Base-by-base conservation (phyloP, 208 protist genomes). In the Acanthamoeba royreba region DNA sequence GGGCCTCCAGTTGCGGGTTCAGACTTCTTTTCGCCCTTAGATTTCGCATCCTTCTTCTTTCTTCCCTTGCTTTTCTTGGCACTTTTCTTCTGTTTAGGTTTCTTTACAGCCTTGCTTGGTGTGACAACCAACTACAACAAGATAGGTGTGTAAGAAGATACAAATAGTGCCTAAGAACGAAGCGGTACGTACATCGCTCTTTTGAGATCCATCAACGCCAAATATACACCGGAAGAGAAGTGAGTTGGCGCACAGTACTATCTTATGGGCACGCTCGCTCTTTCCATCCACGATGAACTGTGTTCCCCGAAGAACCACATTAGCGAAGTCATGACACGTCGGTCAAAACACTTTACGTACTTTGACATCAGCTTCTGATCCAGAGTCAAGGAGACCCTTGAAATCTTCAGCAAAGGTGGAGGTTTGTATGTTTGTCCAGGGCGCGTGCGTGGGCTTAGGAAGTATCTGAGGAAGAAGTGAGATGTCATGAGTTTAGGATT, bases 391-490 rank as follows among this genome's bases (percentile, higher is more conserved):
- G 38, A 94, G 42, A 5, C n/a, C 47, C 49, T 61, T 61, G 47
- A 93, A 79, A 35, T 94, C 93, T 0, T 94, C 93, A 8, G 85
- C 93, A 63, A 88, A 85, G n/a, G 69, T 94, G 33, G 79, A 72
- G n/a, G 93, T 94, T 35, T 61, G 25, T 17, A 94, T 89, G 46
- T 94, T 94, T 22, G 83, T 94, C 93, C 93, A 94, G 22, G 93
- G 93, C 33, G 93, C 93, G 47, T 61, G 93, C 13, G 77, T 58
- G 3, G 77, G 45, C 77, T 87, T 58, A 4, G 77, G 45, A 15
- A 87, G 43, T 31, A 87, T 46, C 77, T 58, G 28, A 58, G 22
- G 55, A 77, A 11, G 33, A 45, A 17, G 35, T 1, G 15, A 40
- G 0, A 22, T 2, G 8, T 13, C n/a, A n/a, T n/a, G 35, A 13